A percentile compares a stretch with the other conserved stretches of the same genome.
Evolutionary conservation across 192 early-diverging fungal genomes (phyloP).

Genomic region (Umbelopsis isabellina): DNA sequence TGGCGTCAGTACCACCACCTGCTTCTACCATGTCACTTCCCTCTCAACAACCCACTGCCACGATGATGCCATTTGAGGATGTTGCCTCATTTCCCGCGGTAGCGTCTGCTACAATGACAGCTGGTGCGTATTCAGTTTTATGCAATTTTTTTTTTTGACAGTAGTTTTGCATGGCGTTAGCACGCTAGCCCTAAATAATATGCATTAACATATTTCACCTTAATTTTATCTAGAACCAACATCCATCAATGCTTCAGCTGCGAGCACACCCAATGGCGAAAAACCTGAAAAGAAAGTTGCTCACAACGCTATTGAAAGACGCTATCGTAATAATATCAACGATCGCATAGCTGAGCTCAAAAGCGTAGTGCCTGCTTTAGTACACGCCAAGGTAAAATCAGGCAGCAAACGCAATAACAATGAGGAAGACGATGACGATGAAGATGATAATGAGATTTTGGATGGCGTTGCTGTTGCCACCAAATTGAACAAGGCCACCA

Average conservation of each 20-base stretch:
- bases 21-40: neutral
- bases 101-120: no score
- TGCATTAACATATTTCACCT: no score
- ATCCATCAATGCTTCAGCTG: neutral
- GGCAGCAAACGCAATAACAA: constrained; percentile 33
- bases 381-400: constrained; percentile 51
- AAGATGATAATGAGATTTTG: constrained; percentile 52
- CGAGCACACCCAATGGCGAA: constrained; percentile 18
- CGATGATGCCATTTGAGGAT: no score
- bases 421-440: constrained; percentile 56
- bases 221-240: neutral
- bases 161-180: no score
- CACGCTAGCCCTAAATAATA: no score
- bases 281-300: constrained; percentile 86
- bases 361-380: constrained; percentile 83
- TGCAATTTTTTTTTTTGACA: no score
- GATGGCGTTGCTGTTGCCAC: constrained; percentile 87
- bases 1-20: neutral
- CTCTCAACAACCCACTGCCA: no score
- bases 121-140: no score
- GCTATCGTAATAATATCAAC: constrained; percentile 98
- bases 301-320: constrained; percentile 94
- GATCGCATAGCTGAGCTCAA: constrained; percentile 90
- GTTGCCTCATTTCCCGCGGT: no score
- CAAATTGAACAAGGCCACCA: constrained; percentile 94